These are phyloP conservation scores for Komagataella populi DNA, from an alignment of 805 yeast genomes.

Conservation along the genomic window DNA sequence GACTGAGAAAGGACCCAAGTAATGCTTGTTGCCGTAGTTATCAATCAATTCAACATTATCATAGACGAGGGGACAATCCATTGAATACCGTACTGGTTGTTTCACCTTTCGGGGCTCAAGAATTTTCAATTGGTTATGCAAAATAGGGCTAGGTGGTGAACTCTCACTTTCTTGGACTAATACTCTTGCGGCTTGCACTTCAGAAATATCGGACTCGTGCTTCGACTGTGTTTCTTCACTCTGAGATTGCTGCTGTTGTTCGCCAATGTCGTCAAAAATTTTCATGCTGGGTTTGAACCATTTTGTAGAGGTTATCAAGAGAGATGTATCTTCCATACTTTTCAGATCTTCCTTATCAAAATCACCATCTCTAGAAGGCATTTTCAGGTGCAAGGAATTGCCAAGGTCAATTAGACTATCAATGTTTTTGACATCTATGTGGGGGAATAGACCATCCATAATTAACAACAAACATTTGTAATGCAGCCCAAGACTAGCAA, in stretches of 20 bases:
- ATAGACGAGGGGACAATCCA: neutral
- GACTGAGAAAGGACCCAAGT: neutral
- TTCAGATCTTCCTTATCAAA: conserved; percentile 2
- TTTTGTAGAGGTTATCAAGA: conserved; percentile 23
- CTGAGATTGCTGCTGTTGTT: neutral
- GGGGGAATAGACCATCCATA: conserved; percentile 27
- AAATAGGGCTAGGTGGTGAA: neutral
- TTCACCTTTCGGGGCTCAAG: neutral
- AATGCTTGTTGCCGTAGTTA: neutral
- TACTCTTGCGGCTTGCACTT: neutral
- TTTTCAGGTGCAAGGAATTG: conserved; percentile 15
- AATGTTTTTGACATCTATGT: conserved; percentile 26
- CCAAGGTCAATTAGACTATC: conserved; percentile 26
- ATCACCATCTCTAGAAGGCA: conserved; percentile 15
- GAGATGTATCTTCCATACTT: conserved; percentile 20
- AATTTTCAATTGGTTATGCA: neutral
- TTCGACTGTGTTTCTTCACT: neutral
- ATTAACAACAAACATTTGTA: conserved; percentile 25
- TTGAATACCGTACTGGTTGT: neutral
- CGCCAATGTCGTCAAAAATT: neutral
- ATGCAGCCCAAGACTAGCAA: conserved; percentile 27
- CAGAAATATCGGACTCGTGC: neutral
- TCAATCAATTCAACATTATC: neutral
- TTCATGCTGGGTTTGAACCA: conserved; percentile 26
- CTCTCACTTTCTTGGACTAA: neutral